Percentiles rank a stretch among this genome's conserved stretches.
Conservation (phyloP, 306 rosid species). For the Betula pendula region DNA sequence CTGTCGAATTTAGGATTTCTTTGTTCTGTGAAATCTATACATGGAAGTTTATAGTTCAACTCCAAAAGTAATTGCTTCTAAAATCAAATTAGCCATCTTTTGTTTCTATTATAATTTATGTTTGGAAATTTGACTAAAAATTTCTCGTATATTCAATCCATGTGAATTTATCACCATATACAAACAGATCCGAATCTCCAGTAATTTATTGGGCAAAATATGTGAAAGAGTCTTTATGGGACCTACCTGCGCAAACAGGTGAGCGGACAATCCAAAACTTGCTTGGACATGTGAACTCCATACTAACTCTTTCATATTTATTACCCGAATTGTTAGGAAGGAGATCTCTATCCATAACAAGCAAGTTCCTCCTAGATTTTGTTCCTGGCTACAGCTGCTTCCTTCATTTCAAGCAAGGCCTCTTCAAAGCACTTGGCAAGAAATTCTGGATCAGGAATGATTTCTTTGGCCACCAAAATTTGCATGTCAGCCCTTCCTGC, state of each 20-base stretch:
- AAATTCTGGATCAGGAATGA: slow-evolving; percentile 79
- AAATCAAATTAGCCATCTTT: not conserved
- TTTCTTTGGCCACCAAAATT: slow-evolving; percentile 84
- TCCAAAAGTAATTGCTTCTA: not conserved
- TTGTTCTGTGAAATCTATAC: not conserved
- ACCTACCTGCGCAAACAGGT: too few relatives aligned
- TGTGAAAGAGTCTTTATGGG: too few relatives aligned
- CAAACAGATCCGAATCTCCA: not conserved
- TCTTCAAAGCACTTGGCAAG: slow-evolving; percentile 87
- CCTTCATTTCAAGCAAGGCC: slow-evolving; percentile 79
- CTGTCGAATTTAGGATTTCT: not conserved
- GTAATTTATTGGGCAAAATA: too few relatives aligned
- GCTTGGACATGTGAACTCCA: too few relatives aligned
- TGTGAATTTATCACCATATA: not conserved
- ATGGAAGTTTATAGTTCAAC: not conserved
- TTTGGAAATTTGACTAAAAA: not conserved
- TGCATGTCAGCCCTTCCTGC: slow-evolving; percentile 90
- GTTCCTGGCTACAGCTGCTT: slow-evolving; percentile 30
- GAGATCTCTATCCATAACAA: not conserved
- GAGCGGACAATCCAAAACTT: too few relatives aligned
- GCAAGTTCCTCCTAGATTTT: slow-evolving; percentile 1
- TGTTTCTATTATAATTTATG: not conserved
- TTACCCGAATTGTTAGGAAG: too few relatives aligned
- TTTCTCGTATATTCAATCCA: not conserved
- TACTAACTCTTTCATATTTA: too few relatives aligned